Evolutionary conservation across 2,329 filamentous ascomycete species (phyloP).

Genomic region (Verticillium dahliae): DNA sequence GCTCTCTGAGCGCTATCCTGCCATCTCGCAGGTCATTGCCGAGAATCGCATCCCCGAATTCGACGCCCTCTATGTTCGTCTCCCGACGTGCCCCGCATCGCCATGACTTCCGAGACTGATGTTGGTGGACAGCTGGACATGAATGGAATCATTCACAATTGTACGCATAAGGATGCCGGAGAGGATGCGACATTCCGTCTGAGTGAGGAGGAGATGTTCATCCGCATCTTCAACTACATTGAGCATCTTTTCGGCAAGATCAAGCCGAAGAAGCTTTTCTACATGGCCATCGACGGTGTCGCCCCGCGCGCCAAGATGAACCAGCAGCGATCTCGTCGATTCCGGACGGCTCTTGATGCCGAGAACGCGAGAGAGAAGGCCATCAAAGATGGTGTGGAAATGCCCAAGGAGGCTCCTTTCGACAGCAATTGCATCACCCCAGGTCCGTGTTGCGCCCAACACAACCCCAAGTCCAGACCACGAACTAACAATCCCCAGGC

Average conservation of each 20-base stretch:
- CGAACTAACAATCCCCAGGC: constrained; percentile 23
- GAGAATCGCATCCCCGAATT: constrained; percentile 99
- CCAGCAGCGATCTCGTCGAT: constrained; percentile 91
- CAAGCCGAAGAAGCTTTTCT: constrained; percentile 96
- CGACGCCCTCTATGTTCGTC: constrained; percentile 79
- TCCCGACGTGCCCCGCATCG: constrained; percentile 11
- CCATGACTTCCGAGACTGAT: constrained; percentile 19
- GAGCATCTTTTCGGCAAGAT: constrained; percentile 98
- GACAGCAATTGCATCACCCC: constrained; percentile 99
- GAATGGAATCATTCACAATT: constrained; percentile 99
- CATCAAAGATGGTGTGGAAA: constrained; percentile 77
- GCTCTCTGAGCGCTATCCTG: constrained; percentile 98
- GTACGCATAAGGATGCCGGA: constrained; percentile 86
- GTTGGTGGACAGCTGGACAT: constrained; percentile 63
- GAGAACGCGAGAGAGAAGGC: constrained; percentile 91
- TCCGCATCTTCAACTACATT: constrained; percentile 99
- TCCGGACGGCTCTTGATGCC: constrained; percentile 86
- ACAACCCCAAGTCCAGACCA: constrained; percentile 5
- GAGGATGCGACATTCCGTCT: constrained; percentile 88
- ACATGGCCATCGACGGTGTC: constrained; percentile 98
- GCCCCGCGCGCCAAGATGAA: constrained; percentile 99
- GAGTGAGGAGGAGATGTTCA: constrained; percentile 98
- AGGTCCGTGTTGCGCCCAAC: constrained; percentile 34
- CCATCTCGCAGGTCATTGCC: constrained; percentile 96
- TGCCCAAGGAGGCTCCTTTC: constrained; percentile 92